phyloP scores from a whole-genome alignment of 352 stramenopile genomes.

The Globisporangium cylindrosporum region DNA sequence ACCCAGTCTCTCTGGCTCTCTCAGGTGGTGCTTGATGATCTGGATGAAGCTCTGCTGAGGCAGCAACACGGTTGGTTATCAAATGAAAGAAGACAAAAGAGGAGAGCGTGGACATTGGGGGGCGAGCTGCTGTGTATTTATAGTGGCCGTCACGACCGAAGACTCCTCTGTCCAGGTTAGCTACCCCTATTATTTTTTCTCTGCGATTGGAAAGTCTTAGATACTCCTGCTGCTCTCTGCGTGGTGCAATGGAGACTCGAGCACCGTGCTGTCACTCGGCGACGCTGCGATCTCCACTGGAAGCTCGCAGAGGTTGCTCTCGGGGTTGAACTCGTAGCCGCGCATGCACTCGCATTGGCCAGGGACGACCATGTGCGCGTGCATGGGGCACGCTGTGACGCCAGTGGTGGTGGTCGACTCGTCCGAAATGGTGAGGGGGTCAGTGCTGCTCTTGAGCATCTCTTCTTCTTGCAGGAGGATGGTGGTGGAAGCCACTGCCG shows the following conservation, averaged over 20 bases:
- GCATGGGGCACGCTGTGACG: constrained; percentile 27
- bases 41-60: not conserved
- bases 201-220: not conserved
- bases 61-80: not conserved
- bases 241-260: constrained; percentile 4
- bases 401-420: constrained; percentile 1
- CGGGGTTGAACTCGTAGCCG: constrained; percentile 33
- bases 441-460: not conserved
- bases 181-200: not conserved
- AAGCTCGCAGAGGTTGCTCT: constrained; percentile 31
- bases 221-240: constrained; percentile 1
- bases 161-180: not conserved
- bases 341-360: constrained; percentile 44
- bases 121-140: constrained; percentile 4
- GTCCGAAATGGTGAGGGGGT: too few species aligned
- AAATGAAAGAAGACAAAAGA: not conserved
- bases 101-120: not conserved
- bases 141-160: not conserved
- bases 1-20: not conserved
- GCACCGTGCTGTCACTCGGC: not conserved
- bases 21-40: not conserved
- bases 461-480: not conserved
- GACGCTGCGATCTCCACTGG: constrained; percentile 1
- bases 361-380: constrained; percentile 26
- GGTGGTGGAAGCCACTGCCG: not conserved